Base-by-base conservation (phyloP, 306 rosid species). In the Astragalus glycyphyllos region DNA sequence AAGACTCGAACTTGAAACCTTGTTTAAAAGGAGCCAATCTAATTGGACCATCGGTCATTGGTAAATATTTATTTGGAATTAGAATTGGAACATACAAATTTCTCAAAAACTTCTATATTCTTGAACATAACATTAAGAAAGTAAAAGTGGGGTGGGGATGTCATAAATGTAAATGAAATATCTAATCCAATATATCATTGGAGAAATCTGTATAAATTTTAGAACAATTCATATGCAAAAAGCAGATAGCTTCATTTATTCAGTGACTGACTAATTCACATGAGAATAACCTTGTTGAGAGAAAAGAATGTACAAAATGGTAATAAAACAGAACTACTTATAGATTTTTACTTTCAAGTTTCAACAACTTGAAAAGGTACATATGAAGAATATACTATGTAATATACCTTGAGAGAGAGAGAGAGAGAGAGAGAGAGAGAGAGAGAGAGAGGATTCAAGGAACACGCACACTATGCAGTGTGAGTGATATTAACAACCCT, bases 401-500 rank as follows among this genome's bases (percentile, higher is more conserved):
- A 73, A 63, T 47, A 68, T 57, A 63, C 74, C 58, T 68, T 58
- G 35, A 41, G 9, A 26, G 23, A 32, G 37, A 55, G 44, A 26
- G 14, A 41, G 46, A 41, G 46, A 41, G 46, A 41, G 41, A 41
- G 49, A 77, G 7, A 51, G 48, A 20, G 23, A 41, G 46, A 41
- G 46, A 41, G 46, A 41, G 41, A 41, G 49, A 77, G 7, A 51
- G 48, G 6, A 58, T 56, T 48, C 53, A 46, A 57, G 77, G n/a
- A 31, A 65, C 75, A 65, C 75, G 59, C 75, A 65, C 75, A 70
- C 77, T 75, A 93, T 40, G 98, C 96, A 48, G 97, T 90, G 79
- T 90, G 96, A 35, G 97, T 86, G 69, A 86, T 83, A 83, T 90
- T 82, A 60, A 90, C 88, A 72, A 72, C 82, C 79, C 89, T 82